phyloP scores from a whole-genome alignment of 768 basidiomycete species.

The Boletellus ananas region DNA sequence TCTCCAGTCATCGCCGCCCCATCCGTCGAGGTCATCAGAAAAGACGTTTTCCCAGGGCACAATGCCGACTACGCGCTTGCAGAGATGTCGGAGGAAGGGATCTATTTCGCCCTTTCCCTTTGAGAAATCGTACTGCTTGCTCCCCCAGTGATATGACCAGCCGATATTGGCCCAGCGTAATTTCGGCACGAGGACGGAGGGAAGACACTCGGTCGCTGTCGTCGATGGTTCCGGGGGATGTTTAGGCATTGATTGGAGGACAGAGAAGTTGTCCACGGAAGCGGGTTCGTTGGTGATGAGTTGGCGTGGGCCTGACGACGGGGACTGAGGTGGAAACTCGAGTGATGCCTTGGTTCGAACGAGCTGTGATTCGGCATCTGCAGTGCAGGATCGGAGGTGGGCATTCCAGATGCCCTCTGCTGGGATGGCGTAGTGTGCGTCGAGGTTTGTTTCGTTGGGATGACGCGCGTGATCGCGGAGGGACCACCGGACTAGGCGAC shows the following conservation, averaged over 20 bases:
- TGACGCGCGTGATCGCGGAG: slow-evolving; percentile 68
- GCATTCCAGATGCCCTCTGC: slow-evolving; percentile 73
- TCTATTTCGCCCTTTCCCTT: slow-evolving; percentile 64
- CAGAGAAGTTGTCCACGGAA: slow-evolving; percentile 48
- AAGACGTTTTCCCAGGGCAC: slow-evolving; percentile 75
- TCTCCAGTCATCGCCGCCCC: slow-evolving; percentile 64
- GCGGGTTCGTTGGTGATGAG: slow-evolving; percentile 74
- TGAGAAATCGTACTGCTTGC: slow-evolving; percentile 90
- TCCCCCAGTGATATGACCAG: slow-evolving; percentile 96
- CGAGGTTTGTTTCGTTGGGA: slow-evolving; percentile 88
- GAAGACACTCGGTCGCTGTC: slow-evolving; percentile 45
- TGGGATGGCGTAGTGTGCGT: slow-evolving; percentile 81
- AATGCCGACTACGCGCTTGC: slow-evolving; percentile 53
- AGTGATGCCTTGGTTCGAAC: slow-evolving; percentile 36
- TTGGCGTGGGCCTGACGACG: slow-evolving; percentile 51
- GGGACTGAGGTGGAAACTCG: not conserved
- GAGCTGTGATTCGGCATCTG: slow-evolving; percentile 30
- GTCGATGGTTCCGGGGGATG: slow-evolving; percentile 62
- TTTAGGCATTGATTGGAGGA: slow-evolving; percentile 54
- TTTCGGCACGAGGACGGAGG: slow-evolving; percentile 63
- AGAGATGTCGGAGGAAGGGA: slow-evolving; percentile 50
- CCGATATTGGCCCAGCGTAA: slow-evolving; percentile 96
- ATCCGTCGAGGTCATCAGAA: slow-evolving; percentile 36
- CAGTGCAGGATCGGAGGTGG: slow-evolving; percentile 38
- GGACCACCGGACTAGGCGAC: slow-evolving; percentile 65